phyloP scores from a whole-genome alignment of 371 early-diverging fungal genomes.

The Circinella umbellata region DNA sequence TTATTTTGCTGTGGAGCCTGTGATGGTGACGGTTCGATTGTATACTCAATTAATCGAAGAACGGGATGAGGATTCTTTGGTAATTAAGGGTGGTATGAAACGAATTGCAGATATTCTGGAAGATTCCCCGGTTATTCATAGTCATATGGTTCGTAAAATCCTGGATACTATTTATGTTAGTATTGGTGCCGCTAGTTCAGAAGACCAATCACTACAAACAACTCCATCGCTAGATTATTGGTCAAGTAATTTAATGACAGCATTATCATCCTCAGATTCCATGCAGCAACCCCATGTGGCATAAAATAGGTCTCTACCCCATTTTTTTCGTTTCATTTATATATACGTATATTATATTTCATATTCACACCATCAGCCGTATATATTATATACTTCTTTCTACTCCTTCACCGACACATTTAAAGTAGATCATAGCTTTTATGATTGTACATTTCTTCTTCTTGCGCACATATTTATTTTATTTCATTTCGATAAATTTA shows the following conservation, averaged over 20 bases:
- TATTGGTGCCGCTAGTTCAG: not conserved
- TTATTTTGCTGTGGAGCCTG: conserved; percentile 46
- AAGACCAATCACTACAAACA: not conserved
- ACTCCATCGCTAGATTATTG: not conserved
- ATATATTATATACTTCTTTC: too few relatives aligned
- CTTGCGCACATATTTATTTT: too few relatives aligned
- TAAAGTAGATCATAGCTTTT: too few relatives aligned
- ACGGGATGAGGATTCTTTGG: conserved; percentile 8
- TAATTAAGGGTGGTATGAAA: conserved; percentile 17
- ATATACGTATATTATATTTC: too few relatives aligned
- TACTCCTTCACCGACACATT: too few relatives aligned
- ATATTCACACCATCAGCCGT: too few relatives aligned
- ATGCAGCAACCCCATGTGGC: not conserved
- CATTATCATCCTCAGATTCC: not conserved
- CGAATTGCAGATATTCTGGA: conserved; percentile 26
- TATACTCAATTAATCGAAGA: conserved; percentile 27
- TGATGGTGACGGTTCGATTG: conserved; percentile 35
- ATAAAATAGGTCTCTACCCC: not conserved
- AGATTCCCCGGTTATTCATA: conserved; percentile 39
- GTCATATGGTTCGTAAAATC: conserved; percentile 31
- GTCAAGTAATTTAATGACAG: not conserved
- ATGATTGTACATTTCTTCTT: too few relatives aligned
- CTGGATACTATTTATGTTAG: conserved; percentile 23
- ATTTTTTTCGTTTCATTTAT: too few relatives aligned
- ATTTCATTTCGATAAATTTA: not conserved